Percentiles rank a stretch among this genome's conserved stretches.
These are phyloP conservation scores for Nigrospora sphaerica DNA, from an alignment of 2,329 filamentous ascomycete genomes.

Conservation along the genomic window DNA sequence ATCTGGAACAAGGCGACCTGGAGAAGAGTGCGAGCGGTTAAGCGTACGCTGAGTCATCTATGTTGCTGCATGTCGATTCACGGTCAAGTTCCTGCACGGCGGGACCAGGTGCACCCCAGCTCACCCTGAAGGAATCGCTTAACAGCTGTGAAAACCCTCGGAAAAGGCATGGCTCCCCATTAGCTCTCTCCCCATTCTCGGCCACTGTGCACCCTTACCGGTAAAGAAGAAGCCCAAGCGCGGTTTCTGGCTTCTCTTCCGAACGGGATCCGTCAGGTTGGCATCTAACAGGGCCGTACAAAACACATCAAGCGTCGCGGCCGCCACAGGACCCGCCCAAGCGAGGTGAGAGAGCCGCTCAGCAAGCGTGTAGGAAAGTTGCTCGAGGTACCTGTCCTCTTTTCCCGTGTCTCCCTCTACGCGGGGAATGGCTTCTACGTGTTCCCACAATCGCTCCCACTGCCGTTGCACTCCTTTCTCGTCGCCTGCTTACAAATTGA, in stretches of 20 bases:
- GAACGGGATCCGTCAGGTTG: not conserved
- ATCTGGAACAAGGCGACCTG: conserved; percentile 33
- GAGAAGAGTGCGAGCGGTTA: conserved; percentile 34
- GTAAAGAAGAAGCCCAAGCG: conserved; percentile 34
- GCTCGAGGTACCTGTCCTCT: too few relatives aligned
- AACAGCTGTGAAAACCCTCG: conserved; percentile 27
- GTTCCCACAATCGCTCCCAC: not conserved
- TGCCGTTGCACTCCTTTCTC: not conserved
- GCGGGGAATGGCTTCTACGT: too few relatives aligned
- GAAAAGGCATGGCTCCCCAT: conserved; percentile 34
- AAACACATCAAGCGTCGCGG: too few relatives aligned
- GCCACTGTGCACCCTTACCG: conserved; percentile 36
- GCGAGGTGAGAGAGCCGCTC: too few relatives aligned
- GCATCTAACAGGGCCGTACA: not conserved
- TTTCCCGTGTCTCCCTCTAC: not conserved
- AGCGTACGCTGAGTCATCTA: conserved; percentile 26
- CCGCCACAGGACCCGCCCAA: too few relatives aligned
- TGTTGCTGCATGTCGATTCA: conserved; percentile 11
- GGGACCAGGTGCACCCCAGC: conserved; percentile 24
- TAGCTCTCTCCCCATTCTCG: conserved; percentile 32
- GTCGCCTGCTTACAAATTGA: too few relatives aligned
- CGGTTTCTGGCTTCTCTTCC: conserved; percentile 11
- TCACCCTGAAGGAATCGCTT: conserved; percentile 18
- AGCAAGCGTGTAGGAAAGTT: too few relatives aligned
- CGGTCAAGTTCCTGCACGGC: conserved; percentile 27